Evolutionary conservation across 2,329 filamentous ascomycete species (phyloP), one percentile per base, ranked within the genome.

Genomic region (Alternaria ethzedia): DNA sequence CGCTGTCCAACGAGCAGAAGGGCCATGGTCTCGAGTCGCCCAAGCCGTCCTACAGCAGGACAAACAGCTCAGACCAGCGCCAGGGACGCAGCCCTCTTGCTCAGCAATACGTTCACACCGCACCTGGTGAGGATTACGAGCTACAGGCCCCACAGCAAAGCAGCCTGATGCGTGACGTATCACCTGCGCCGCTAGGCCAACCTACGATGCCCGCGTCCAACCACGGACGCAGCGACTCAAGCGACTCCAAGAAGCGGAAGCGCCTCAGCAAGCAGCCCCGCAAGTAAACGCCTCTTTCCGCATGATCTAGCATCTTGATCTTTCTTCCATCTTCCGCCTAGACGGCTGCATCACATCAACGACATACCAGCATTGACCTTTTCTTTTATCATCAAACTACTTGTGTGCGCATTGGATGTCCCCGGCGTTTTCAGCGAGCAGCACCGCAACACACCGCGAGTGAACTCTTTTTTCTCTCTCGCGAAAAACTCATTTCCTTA

Each of bases 51-150:
- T 76, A 78, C 66, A 71, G 68, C 57, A 58, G 67, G 25, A 57
- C 63, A 36, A 65, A 50, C 57, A 69, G 64, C 43, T 60, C 60
- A 32, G 69, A 73, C 15, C 59, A 63, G 52, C 74, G 80, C n/a
- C 76, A 71, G 8, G 82, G 81, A 54, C 78, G 80, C 26, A 83
- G 82, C 62, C 83, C 83, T 3, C 77, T 85, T 20, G 82, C 83
- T 4, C 78, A 82, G 47, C 79, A 80, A 63, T 83, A 82, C 64
- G 72, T 78, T n/a, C 64, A 76, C 41, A 77, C 74, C 5, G 73
- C 74, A 43, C 72, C 76, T 6, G 75, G 74, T 23, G 69, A 78
- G 5, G 74, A 76, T 13, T 76, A 78, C 36, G 79, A 82, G 68
- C 67, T 81, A 63, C 75, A 75, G 41, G 71, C 78, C 59, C 78